Conservation (phyloP, 2,329 filamentous ascomycete genomes). For the Endothia cerciana region DNA sequence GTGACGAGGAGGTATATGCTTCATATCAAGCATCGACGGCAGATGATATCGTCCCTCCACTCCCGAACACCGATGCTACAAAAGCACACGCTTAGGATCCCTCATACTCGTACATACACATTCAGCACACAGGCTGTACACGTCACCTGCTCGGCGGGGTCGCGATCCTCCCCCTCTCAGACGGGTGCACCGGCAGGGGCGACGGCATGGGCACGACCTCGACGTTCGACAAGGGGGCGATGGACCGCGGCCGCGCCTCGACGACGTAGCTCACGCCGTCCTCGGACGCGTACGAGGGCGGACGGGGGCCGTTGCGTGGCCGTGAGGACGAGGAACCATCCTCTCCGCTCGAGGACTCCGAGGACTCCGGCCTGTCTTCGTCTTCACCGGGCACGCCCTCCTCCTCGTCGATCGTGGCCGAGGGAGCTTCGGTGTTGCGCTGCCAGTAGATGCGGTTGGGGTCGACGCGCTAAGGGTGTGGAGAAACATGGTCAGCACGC, state of each 20-base stretch:
- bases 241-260: slow-evolving; percentile 65
- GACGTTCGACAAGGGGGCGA: slow-evolving; percentile 45
- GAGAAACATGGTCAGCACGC: slow-evolving; percentile 3
- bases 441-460: slow-evolving; percentile 83
- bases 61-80: slow-evolving; percentile 24
- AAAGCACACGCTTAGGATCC: slow-evolving; percentile 6
- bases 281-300: slow-evolving; percentile 77
- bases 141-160: slow-evolving; percentile 34
- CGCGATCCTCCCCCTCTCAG: slow-evolving; percentile 44
- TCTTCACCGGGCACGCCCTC: slow-evolving; percentile 11
- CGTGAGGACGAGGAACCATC: slow-evolving; percentile 24
- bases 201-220: slow-evolving; percentile 33
- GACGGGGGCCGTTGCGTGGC: slow-evolving; percentile 49
- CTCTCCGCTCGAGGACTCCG: slow-evolving; percentile 21
- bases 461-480: slow-evolving; percentile 65
- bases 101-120: slow-evolving; percentile 11
- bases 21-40: background rate
- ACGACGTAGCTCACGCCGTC: slow-evolving; percentile 75
- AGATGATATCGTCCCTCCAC: slow-evolving; percentile 1
- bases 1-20: background rate
- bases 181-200: slow-evolving; percentile 52
- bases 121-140: background rate
- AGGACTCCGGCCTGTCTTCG: slow-evolving; percentile 32
- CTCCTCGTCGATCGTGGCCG: slow-evolving; percentile 27
- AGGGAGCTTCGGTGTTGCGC: slow-evolving; percentile 53